These are phyloP conservation scores for Hymenoscyphus albidus DNA, from an alignment of 2,329 filamentous ascomycete genomes.

Conservation along the genomic window DNA sequence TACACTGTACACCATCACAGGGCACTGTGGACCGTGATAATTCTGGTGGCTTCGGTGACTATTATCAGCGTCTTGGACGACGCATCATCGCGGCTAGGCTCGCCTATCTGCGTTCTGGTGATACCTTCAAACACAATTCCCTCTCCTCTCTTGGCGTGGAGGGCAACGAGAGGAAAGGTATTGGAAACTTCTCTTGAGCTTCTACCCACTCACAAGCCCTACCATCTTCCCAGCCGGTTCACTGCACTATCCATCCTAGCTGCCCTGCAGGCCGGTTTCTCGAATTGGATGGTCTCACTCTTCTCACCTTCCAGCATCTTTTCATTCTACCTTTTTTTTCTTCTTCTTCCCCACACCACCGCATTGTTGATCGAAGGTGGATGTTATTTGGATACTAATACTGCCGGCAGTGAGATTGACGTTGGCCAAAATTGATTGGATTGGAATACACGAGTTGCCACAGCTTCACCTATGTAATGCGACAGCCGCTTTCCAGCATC, in stretches of 20 bases:
- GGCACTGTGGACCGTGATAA: neutral
- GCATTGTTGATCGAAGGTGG: conserved; percentile 16
- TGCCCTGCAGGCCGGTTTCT: conserved; percentile 8
- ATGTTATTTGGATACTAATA: conserved; percentile 18
- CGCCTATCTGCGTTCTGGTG: neutral
- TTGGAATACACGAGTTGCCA: conserved; percentile 12
- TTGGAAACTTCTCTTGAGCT: neutral
- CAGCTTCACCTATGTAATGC: conserved; percentile 20
- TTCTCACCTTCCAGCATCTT: neutral
- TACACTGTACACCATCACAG: neutral
- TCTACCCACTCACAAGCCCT: neutral
- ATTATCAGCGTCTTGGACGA: neutral
- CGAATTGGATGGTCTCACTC: conserved; percentile 9
- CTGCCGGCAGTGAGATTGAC: conserved; percentile 10
- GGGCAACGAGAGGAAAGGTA: neutral
- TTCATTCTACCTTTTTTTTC: conserved; percentile 3
- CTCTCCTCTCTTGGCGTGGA: neutral
- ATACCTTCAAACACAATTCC: neutral
- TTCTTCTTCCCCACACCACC: conserved; percentile 9
- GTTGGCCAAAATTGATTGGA: conserved; percentile 5
- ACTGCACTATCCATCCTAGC: neutral
- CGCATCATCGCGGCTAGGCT: neutral
- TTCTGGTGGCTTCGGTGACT: neutral
- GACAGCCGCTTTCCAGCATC: conserved; percentile 12
- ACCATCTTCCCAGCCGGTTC: neutral